Base-by-base conservation (phyloP, 2,329 filamentous ascomycete genomes). In the Alternaria alternata region DNA sequence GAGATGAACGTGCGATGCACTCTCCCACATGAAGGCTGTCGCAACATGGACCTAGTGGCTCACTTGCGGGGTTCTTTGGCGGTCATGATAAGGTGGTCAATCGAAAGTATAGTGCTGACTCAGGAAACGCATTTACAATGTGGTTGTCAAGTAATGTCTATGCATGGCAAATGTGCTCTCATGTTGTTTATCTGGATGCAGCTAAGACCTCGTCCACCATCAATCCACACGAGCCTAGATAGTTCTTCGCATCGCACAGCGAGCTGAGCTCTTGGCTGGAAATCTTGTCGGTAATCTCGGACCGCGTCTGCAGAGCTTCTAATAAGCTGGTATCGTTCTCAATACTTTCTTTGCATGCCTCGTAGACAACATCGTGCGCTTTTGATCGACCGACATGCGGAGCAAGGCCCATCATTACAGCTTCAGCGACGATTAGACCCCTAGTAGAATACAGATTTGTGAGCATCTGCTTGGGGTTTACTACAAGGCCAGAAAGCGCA, bases 331-430 rank as follows among this genome's bases (percentile, higher is more conserved):
- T 74, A 14, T 79, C 72, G 18, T 73, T 77, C 65, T 85, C 83
- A 54, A 84, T 84, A 43, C 80, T 81, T 62, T 79, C 75, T 61
- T 80, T 81, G 67, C 85, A 88, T 2, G 84, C 84, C 61, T 82
- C 81, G 49, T 87, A 87, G 2, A 87, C 84, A 38, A 86, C 76
- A 64, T 87, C 85, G 69, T 87, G 85, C 2, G 85, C 85, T 18
- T 80, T 77, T 59, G 85, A 83, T 14, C 85, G 77, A 8, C 85
- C 85, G 41, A 85, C 74, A 71, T 82, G 75, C 16, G 80, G 79
- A n/a, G 84, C 86, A 51, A 87, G 76, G 1, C 80, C 82, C 86
- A 87, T 87, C 85, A 87, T 87, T n/a, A 87, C 83, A 2, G 85
- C 84, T 74, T 87, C 86, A 0, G 80, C 85, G 12, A 87, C 85